phyloP scores from a whole-genome alignment of 2,329 filamentous ascomycete genomes.

The Fusarium devonianum region DNA sequence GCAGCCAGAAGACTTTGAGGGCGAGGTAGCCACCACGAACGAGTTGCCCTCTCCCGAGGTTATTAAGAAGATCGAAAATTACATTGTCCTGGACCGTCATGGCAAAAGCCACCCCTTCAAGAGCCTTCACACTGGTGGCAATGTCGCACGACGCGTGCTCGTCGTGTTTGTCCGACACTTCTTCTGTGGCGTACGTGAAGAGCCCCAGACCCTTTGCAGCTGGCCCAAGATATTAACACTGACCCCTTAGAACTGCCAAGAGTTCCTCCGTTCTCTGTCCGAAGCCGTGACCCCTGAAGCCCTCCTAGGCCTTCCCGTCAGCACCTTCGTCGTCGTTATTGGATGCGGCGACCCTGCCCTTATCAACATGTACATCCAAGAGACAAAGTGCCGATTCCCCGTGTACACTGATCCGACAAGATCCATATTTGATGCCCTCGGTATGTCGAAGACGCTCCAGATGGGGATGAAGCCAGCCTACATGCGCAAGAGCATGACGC shows the following conservation, averaged over 20 bases:
- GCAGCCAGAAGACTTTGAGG: constrained; percentile 61
- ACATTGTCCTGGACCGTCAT: constrained; percentile 66
- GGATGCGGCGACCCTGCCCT: constrained; percentile 75
- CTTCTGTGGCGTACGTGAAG: constrained; percentile 74
- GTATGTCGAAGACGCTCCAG: constrained; percentile 70
- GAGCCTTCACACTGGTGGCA: constrained; percentile 65
- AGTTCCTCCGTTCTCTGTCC: constrained; percentile 71
- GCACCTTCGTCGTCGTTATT: constrained; percentile 72
- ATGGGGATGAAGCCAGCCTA: constrained; percentile 70
- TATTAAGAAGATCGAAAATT: constrained; percentile 60
- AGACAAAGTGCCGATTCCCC: constrained; percentile 73
- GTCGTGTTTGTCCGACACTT: constrained; percentile 81
- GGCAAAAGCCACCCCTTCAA: constrained; percentile 68
- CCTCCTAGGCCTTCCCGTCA: constrained; percentile 59
- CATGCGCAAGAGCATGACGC: constrained; percentile 62
- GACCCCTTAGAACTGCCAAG: constrained; percentile 71
- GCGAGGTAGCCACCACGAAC: constrained; percentile 63
- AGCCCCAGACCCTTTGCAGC: neutral
- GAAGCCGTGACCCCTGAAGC: constrained; percentile 61
- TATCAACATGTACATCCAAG: constrained; percentile 70
- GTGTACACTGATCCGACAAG: constrained; percentile 78
- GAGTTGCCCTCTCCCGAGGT: constrained; percentile 59
- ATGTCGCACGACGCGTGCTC: constrained; percentile 64
- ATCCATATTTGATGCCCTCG: constrained; percentile 70
- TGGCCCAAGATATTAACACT: constrained; percentile 25